Base-by-base conservation (phyloP, 139 green algal genomes). In the Pycnococcus provasolii region DNA sequence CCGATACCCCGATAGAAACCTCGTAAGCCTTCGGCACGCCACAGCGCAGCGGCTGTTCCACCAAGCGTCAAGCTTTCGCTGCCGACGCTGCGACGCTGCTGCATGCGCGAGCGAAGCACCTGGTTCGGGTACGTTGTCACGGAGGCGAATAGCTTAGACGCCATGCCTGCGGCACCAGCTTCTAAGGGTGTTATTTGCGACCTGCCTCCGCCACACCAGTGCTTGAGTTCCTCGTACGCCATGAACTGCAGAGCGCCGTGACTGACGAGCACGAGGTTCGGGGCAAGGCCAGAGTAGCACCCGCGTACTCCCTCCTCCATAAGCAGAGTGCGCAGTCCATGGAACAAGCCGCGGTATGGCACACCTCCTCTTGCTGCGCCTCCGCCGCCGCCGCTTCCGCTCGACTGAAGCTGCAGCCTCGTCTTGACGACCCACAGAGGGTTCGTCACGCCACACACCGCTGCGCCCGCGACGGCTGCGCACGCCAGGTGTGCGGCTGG, bases 201-300 rank as follows among this genome's bases (percentile, higher is more conserved):
- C 53, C 62, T 39, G 40, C n/a, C 37, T 2, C 5, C 13, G 54
- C 66, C 37, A 50, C 51, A 1, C 26, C 74, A 4, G 51, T 45
- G 48, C 75, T 94, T 94, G 37, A 96, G 73, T 77, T 95, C 87
- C 73, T 98, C 92, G 68, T 98, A 98, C 39, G 91, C 87, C 37
- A 86, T 87, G 66, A 98, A 93, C 72, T 98, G 92, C 11, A 98
- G 86, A 15, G 90, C 88, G 37, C 89, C 91, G 73, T 98, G 92
- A 13, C 80, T 78, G 46, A 76, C 63, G 11, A 60, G 53, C 13
- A 71, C 40, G 13, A 76, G 45, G 26, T 51, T 61, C 3, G 70
- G 70, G 3, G 51, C 51, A n/a, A 76, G 15, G 39, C 70, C 70
- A 26, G 40, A 53, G 70, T 76, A 74, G n/a, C 68, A 44, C 46